Evolutionary conservation across 1,139 yeast genomes (phyloP).

Genomic region (Debaryomyces nepalensis): DNA sequence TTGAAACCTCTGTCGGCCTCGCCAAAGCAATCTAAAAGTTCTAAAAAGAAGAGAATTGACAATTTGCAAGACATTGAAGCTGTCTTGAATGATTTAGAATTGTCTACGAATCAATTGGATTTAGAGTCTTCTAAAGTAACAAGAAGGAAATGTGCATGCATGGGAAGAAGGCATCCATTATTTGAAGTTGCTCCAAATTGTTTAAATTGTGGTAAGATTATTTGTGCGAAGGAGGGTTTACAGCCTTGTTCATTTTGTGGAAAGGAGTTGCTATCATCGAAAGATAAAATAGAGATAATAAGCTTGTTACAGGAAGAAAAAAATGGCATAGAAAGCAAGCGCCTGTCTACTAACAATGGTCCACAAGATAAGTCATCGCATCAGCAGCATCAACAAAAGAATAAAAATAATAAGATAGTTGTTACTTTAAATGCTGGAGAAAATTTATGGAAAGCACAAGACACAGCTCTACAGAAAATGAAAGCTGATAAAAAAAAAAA

Average conservation of each 20-base stretch:
- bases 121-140: constrained; percentile 19
- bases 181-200: constrained; percentile 94
- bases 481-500: constrained; percentile 39
- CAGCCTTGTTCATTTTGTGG: constrained; percentile 91
- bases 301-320: constrained; percentile 56
- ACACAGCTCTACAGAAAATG: constrained; percentile 59
- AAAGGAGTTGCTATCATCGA: constrained; percentile 58
- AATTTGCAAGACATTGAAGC: constrained; percentile 63
- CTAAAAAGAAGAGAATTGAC: constrained; percentile 46
- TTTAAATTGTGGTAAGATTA: constrained; percentile 89
- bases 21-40: constrained; percentile 31
- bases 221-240: constrained; percentile 87
- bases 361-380: constrained; percentile 25
- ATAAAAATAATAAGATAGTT: constrained; percentile 47
- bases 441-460: constrained; percentile 71
- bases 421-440: constrained; percentile 62
- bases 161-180: constrained; percentile 84
- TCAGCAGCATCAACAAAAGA: constrained; percentile 22
- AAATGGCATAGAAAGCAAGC: constrained; percentile 18
- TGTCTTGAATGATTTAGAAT: constrained; percentile 41
- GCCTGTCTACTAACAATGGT: constrained; percentile 15
- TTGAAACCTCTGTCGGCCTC: constrained; percentile 24
- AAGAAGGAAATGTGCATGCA: constrained; percentile 67
- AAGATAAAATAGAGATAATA: constrained; percentile 65
- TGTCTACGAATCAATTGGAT: constrained; percentile 18